These are phyloP conservation scores for Skeletonema marinoi DNA, from an alignment of 108 stramenopile genomes.

Conservation along the genomic window DNA sequence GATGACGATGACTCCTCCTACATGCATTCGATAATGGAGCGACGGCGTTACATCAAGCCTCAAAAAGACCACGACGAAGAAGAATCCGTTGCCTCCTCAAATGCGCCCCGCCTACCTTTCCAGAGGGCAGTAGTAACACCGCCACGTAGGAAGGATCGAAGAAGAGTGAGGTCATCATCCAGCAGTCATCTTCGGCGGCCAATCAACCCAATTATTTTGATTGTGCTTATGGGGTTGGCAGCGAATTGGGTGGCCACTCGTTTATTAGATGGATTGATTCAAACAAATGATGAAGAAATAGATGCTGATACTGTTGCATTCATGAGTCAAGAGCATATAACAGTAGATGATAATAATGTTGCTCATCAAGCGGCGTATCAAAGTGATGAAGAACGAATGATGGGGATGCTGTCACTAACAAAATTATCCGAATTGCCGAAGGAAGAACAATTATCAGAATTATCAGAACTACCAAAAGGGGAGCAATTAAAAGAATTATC, in stretches of 20 bases:
- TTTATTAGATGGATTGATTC: not conserved
- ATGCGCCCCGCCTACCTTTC: not conserved
- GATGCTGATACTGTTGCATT: not conserved
- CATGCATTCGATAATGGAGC: not conserved
- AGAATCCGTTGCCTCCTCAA: not conserved
- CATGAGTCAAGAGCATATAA: not conserved
- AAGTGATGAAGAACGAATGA: not conserved
- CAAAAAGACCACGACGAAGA: not conserved
- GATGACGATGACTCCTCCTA: not conserved
- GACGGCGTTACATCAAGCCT: not conserved
- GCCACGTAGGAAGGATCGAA: not conserved
- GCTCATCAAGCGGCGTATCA: not conserved
- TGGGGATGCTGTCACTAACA: not conserved
- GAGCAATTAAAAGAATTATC: too few species aligned
- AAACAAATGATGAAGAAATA: not conserved
- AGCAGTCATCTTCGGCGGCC: not conserved
- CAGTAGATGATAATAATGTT: not conserved
- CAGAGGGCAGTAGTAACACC: not conserved
- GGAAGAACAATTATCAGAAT: too few species aligned
- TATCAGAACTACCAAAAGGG: not conserved
- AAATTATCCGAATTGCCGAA: not conserved
- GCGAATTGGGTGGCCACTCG: not conserved
- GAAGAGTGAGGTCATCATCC: not conserved
- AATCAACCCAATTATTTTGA: not conserved
- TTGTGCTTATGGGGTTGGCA: not conserved